These are phyloP conservation scores for Globisporangium cederbergense DNA, from an alignment of 352 stramenopile genomes.

Conservation along the genomic window DNA sequence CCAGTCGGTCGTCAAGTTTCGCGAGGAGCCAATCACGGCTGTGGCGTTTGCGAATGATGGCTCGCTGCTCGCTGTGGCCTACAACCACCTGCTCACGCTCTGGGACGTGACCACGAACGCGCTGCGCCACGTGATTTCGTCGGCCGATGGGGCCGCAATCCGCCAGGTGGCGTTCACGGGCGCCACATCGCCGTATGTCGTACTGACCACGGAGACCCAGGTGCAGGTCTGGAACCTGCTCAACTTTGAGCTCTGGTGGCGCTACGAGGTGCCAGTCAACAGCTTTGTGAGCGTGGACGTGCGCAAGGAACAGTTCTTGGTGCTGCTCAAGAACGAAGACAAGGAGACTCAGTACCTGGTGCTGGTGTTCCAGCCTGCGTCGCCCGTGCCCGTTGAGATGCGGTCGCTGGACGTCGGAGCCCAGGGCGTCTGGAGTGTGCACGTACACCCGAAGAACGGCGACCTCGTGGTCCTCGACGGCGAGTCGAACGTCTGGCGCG, in stretches of 20 bases:
- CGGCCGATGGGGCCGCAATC: constrained; percentile 52
- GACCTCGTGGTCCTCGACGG: constrained; percentile 59
- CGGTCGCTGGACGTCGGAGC: constrained; percentile 33
- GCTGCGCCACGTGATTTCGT: constrained; percentile 71
- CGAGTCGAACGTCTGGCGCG: constrained; percentile 54
- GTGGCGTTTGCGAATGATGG: constrained; percentile 72
- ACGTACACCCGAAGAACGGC: constrained; percentile 52
- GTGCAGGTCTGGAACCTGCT: constrained; percentile 81
- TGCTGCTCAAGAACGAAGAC: constrained; percentile 29
- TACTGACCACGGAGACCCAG: constrained; percentile 47
- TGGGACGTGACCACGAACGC: constrained; percentile 80
- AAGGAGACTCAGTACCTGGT: constrained; percentile 32
- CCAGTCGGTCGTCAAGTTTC: constrained; percentile 76
- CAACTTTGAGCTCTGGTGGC: constrained; percentile 63
- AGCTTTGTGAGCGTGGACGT: constrained; percentile 32
- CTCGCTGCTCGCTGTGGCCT: constrained; percentile 82
- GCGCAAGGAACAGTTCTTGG: constrained; percentile 46
- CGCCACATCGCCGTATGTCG: constrained; percentile 54
- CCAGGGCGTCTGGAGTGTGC: constrained; percentile 43
- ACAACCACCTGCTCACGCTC: constrained; percentile 75
- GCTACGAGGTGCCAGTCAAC: constrained; percentile 47
- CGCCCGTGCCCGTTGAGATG: constrained; percentile 44
- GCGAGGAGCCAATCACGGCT: constrained; percentile 59
- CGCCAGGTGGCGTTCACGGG: constrained; percentile 58
- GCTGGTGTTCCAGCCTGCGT: constrained; percentile 47